Evolutionary conservation across 1,284 basidiomycete genomes (phyloP), one percentile per base, ranked within the genome.

Genomic region (Ganoderma lucidum): DNA sequence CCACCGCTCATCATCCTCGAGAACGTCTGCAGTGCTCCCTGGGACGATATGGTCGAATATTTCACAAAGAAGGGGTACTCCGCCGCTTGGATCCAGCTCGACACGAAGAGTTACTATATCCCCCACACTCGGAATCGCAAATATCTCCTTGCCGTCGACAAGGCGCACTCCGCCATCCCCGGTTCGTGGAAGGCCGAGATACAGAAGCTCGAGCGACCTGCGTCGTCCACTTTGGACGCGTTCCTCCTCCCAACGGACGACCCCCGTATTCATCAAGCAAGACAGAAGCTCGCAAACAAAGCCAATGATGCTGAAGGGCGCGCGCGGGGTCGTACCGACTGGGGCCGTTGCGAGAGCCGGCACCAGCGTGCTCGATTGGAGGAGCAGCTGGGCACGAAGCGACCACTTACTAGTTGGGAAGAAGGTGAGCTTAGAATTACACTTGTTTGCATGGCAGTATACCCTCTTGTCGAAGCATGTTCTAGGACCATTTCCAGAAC

Each of bases 101-200:
- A 98, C 77, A 98, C 97, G 12, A 98, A 98, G 79, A 86, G 92
- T 63, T 98, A 91, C 78, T 98, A 98, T 79, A 96, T 98, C 65
- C 96, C 96, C 5, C 96, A 98, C 75, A 98, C 96, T 0, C 90
- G 96, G 12, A 96, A 92, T 1, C 92, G 96, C 65, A 95, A 93
- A 5, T 98, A 97, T 77, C 87, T 97, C 44, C 82, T 96, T 65
- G 96, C 95, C 0, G 87, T 95, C 64, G 87, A 93, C 79, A 83
- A 88, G 74, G 84, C 83, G 69, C 79, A 81, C 19, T 90, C 87
- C 6, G 80, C 80, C 39, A 83, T 95, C 6, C 91, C 95, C 0
- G 83, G 96, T 98, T 0, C 88, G 60, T 98, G 97, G 96, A 87
- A 86, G 62, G 82, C 87, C 0, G 83, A 85, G 74, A 87, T 98